These are phyloP conservation scores for Globisporangium ultimum DNA, from an alignment of 352 stramenopile species.

Conservation along the genomic window DNA sequence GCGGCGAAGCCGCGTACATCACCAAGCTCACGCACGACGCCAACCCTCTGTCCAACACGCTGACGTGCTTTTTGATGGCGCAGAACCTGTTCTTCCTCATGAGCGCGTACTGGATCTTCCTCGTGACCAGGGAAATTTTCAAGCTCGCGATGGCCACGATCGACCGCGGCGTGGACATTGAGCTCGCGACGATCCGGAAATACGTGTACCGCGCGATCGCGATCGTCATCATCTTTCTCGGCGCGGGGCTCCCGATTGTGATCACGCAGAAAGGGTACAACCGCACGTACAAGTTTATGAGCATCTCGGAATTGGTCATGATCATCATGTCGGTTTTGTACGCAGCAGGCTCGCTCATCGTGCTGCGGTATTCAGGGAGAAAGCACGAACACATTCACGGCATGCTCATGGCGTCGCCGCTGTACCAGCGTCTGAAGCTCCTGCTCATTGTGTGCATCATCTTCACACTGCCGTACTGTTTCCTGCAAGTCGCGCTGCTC, in stretches of 20 bases:
- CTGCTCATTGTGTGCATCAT: constrained; percentile 61
- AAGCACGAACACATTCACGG: constrained; percentile 74
- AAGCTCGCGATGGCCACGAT: constrained; percentile 56
- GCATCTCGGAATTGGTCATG: constrained; percentile 37
- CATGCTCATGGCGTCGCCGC: constrained; percentile 57
- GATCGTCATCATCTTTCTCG: constrained; percentile 33
- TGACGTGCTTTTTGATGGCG: constrained; percentile 44
- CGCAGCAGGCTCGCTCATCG: constrained; percentile 31
- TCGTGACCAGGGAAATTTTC: constrained; percentile 53
- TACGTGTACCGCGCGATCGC: constrained; percentile 33
- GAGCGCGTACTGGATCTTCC: constrained; percentile 65
- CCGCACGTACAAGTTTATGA: constrained; percentile 44
- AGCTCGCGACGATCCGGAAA: constrained; percentile 47
- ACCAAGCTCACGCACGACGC: constrained; percentile 56
- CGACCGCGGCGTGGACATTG: constrained; percentile 42
- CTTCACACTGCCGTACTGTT: constrained; percentile 68
- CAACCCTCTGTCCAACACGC: constrained; percentile 27
- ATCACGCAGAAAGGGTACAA: constrained; percentile 53
- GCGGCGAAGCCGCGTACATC: constrained; percentile 53
- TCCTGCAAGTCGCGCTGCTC: constrained; percentile 47
- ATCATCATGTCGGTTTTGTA: constrained; percentile 56
- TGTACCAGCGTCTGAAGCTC: constrained; percentile 62
- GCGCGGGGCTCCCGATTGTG: constrained; percentile 30
- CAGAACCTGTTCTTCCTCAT: constrained; percentile 68
- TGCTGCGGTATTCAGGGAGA: constrained; percentile 39